Base-by-base conservation (phyloP, 495 filamentous ascomycete species). In the Aspergillus incahuasiensis region DNA sequence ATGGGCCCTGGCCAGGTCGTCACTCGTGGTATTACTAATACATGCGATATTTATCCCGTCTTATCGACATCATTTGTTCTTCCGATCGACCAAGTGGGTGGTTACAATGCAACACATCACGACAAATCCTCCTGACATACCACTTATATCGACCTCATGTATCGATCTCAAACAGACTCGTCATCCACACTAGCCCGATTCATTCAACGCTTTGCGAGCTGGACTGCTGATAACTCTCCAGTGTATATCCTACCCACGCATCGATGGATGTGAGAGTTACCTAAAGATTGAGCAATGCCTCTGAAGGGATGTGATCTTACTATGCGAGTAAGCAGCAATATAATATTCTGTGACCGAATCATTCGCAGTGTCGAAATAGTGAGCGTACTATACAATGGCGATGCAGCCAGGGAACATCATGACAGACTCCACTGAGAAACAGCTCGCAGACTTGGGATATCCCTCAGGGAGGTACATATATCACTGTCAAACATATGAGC, bases 321-420 rank as follows among this genome's bases (percentile, higher is more conserved):
- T 84, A 89, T 2, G 80, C 85, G 9, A 81, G 76, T 25, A 95
- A 94, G 81, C 88, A 9, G 86, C 77, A 0, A 80, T 92, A 3
- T 91, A n/a, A n/a, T n/a, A n/a, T 86, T 54, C 81, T 82, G 53
- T 38, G 90, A 19, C 81, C 82, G 2, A 89, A 86, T n/a, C 78
- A 87, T 62, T 65, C 94, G 35, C 66, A 64, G 48, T 66, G 70
- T 16, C 71, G 72, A 13, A 76, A 78, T 40, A 82, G 76, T 0
- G 77, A 78, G 4, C 82, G 79, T 40, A 86, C 84, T 1, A 72
- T 91, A 56, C 79, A 0, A 71, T 95, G 5, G 79, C 76, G n/a
- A 73, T 92, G 67, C 90, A 95, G 72, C 90, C 89, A 5, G 89
- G 91, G 1, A 94, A 88, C 8, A 89, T 95, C 38, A 84, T 81